Conservation (phyloP, 352 stramenopile species). For the Globisporangium parvum region DNA sequence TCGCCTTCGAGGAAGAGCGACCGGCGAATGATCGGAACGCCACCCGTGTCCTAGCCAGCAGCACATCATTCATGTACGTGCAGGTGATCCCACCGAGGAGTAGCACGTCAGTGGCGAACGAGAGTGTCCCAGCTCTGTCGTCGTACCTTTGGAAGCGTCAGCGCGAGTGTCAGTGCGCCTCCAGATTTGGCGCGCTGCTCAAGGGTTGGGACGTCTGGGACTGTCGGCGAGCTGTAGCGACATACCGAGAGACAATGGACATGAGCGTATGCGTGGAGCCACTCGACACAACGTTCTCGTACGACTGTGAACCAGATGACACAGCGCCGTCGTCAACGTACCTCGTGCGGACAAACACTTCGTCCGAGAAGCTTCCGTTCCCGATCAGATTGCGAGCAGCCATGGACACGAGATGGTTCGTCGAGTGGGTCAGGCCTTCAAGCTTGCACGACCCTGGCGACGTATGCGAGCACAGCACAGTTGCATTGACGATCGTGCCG, state of each 20-base stretch:
- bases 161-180: conserved; percentile 30
- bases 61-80: neutral
- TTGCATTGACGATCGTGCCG: conserved; percentile 11
- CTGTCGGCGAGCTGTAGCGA: conserved; percentile 16
- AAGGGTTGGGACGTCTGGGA: conserved; percentile 22
- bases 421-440: conserved; percentile 21
- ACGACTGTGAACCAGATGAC: neutral
- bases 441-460: conserved; percentile 15
- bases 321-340: conserved; percentile 9
- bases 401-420: conserved; percentile 25
- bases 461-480: conserved; percentile 11
- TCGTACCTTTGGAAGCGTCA: conserved; percentile 29
- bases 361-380: conserved; percentile 18
- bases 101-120: neutral
- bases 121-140: neutral
- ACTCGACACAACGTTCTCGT: neutral
- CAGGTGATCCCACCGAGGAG: neutral
- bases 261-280: neutral
- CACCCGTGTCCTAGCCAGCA: conserved; percentile 30
- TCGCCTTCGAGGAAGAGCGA: conserved; percentile 27
- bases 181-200: conserved; percentile 15
- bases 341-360: conserved; percentile 16
- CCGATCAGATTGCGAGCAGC: conserved; percentile 28
- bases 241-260: neutral
- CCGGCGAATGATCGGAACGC: conserved; percentile 25